These are phyloP conservation scores for Erysimum cheiri DNA, from an alignment of 441 rosid species.

Conservation along the genomic window DNA sequence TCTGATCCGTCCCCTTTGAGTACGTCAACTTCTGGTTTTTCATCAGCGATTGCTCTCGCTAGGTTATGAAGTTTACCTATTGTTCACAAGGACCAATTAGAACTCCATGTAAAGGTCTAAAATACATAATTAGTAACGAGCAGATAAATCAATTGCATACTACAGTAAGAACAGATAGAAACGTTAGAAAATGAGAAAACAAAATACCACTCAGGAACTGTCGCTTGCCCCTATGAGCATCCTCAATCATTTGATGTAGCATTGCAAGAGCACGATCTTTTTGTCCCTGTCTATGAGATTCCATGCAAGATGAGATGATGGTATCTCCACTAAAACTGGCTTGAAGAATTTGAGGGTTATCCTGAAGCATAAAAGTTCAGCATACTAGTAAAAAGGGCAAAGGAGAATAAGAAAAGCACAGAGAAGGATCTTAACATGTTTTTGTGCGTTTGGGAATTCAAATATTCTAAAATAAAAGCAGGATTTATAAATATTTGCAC, in stretches of 20 bases:
- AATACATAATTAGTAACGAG: slow-evolving; percentile 34
- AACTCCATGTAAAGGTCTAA: slow-evolving; percentile 27
- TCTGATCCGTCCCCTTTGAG: slow-evolving; percentile 63
- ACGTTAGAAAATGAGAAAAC: slow-evolving; percentile 28
- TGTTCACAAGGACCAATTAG: slow-evolving; percentile 44
- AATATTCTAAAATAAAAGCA: not conserved
- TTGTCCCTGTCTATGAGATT: slow-evolving; percentile 84
- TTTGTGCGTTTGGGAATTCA: slow-evolving; percentile 15
- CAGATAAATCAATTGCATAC: slow-evolving; percentile 16
- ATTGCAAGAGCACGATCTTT: slow-evolving; percentile 92
- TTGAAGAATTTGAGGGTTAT: slow-evolving; percentile 71
- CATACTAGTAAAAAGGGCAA: slow-evolving; percentile 20
- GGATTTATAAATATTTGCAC: slow-evolving; percentile 2
- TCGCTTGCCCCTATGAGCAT: slow-evolving; percentile 97
- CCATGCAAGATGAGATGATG: slow-evolving; percentile 61
- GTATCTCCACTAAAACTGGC: slow-evolving; percentile 75
- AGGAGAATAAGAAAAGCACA: slow-evolving; percentile 7
- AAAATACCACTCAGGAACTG: slow-evolving; percentile 94
- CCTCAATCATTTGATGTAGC: slow-evolving; percentile 98
- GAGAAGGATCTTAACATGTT: slow-evolving; percentile 12
- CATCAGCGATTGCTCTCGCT: slow-evolving; percentile 96
- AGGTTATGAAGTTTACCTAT: slow-evolving; percentile 97
- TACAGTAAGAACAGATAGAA: slow-evolving; percentile 32
- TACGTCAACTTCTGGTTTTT: slow-evolving; percentile 71
- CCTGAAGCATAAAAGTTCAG: slow-evolving; percentile 54